phyloP scores from a whole-genome alignment of 2,329 filamentous ascomycete genomes.

The Rhinocladiella similis region DNA sequence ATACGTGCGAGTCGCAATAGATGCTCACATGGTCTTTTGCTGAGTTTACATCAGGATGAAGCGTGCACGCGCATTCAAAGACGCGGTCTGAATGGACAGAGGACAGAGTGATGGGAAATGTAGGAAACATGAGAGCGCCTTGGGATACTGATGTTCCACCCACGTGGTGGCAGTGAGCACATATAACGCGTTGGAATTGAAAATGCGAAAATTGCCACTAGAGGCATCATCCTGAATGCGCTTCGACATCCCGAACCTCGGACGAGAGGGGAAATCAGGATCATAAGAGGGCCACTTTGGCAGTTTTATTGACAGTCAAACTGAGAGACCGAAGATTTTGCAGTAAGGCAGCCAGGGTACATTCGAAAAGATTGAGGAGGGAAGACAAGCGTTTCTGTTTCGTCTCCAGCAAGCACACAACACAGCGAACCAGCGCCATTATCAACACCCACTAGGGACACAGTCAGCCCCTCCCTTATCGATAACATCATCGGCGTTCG shows the following conservation, averaged over 20 bases:
- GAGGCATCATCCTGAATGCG: background rate
- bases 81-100: slow-evolving; percentile 7
- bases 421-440: background rate
- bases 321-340: background rate
- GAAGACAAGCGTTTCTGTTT: background rate
- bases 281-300: background rate
- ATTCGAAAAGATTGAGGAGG: background rate
- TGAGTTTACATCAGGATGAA: slow-evolving; percentile 10
- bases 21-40: slow-evolving; percentile 2
- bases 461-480: background rate
- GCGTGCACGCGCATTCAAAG: slow-evolving; percentile 12
- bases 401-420: background rate
- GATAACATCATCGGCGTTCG: background rate
- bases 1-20: background rate
- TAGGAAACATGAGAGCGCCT: background rate
- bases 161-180: slow-evolving; percentile 17
- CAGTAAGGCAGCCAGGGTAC: background rate
- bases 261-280: background rate
- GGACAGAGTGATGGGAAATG: background rate
- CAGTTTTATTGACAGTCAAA: background rate
- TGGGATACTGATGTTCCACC: slow-evolving; percentile 5
- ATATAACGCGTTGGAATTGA: slow-evolving; percentile 15
- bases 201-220: slow-evolving; percentile 10
- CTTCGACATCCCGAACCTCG: background rate
- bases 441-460: background rate